Conservation (phyloP, 768 basidiomycete species). For the Termitomyces heimii region DNA sequence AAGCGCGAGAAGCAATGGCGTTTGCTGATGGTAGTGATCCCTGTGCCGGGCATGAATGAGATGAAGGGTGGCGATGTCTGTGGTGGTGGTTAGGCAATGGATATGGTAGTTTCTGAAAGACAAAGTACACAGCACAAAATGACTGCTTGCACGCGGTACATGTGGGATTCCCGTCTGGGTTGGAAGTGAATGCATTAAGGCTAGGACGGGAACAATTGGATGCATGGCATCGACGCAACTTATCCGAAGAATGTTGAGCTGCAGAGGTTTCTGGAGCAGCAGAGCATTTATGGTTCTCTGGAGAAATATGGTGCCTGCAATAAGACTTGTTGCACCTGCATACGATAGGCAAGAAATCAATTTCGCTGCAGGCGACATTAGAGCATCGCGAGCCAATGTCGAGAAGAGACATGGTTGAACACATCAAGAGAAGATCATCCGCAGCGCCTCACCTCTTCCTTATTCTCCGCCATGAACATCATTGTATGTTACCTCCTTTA, state of each 20-base stretch:
- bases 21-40: constrained; percentile 18
- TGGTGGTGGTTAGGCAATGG: background rate
- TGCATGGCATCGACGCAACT: constrained; percentile 45
- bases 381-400: constrained; percentile 64
- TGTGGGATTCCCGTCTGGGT: constrained; percentile 22
- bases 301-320: constrained; percentile 58
- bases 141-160: constrained; percentile 50
- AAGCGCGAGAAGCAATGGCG: constrained; percentile 43
- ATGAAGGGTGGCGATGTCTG: constrained; percentile 63
- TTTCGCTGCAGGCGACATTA: constrained; percentile 46
- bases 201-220: constrained; percentile 49
- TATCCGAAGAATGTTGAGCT: constrained; percentile 14
- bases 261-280: background rate
- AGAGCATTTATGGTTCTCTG: constrained; percentile 56
- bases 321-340: constrained; percentile 57
- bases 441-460: constrained; percentile 4
- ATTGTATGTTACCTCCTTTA: constrained; percentile 42
- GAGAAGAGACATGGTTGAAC: constrained; percentile 33
- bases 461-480: constrained; percentile 60
- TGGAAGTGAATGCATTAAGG: constrained; percentile 35
- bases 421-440: constrained; percentile 4
- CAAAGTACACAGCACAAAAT: constrained; percentile 57
- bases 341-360: constrained; percentile 75
- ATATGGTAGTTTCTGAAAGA: constrained; percentile 7
- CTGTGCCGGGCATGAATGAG: constrained; percentile 47